Percentiles rank a stretch among this genome's conserved stretches.
Evolutionary conservation across 2,329 filamentous ascomycete species (phyloP).

Genomic region (Kalmusia sp.): DNA sequence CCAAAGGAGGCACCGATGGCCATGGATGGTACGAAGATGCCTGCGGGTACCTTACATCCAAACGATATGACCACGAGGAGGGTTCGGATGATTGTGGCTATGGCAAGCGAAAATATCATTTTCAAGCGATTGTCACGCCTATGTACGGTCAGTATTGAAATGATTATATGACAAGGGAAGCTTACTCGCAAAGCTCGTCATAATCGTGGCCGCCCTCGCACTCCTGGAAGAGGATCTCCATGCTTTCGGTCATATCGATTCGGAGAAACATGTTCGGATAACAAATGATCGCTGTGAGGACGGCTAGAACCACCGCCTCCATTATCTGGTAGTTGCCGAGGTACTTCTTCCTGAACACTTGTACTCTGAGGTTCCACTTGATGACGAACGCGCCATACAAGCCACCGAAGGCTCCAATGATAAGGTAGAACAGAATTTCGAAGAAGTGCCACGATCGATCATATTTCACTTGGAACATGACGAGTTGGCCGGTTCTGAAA

Average conservation of each 20-base stretch:
- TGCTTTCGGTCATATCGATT: conserved; percentile 99
- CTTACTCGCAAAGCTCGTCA: conserved; percentile 82
- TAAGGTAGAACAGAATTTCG: conserved; percentile 88
- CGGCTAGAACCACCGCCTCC: conserved; percentile 84
- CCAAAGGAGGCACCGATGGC: conserved; percentile 95
- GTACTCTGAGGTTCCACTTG: conserved; percentile 92
- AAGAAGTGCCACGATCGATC: conserved; percentile 98
- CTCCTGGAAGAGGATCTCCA: conserved; percentile 96
- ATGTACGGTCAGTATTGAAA: conserved; percentile 20
- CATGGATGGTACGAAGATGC: conserved; percentile 98
- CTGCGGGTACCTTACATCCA: conserved; percentile 95
- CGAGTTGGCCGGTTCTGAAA: conserved; percentile 93
- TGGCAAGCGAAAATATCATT: conserved; percentile 78
- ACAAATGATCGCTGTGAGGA: conserved; percentile 87
- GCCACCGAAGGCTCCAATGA: conserved; percentile 91
- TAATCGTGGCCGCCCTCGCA: conserved; percentile 91
- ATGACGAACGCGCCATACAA: conserved; percentile 97
- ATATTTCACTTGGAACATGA: conserved; percentile 99
- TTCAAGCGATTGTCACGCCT: conserved; percentile 71
- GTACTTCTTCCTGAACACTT: conserved; percentile 94
- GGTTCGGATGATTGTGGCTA: conserved; percentile 81
- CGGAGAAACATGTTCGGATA: conserved; percentile 94
- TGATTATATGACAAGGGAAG: conserved; percentile 11
- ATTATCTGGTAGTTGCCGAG: conserved; percentile 82
- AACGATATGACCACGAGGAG: conserved; percentile 94